phyloP scores from a whole-genome alignment of 225 moss, liverwort and hornwort genomes.

The Polytrichum formosum region DNA sequence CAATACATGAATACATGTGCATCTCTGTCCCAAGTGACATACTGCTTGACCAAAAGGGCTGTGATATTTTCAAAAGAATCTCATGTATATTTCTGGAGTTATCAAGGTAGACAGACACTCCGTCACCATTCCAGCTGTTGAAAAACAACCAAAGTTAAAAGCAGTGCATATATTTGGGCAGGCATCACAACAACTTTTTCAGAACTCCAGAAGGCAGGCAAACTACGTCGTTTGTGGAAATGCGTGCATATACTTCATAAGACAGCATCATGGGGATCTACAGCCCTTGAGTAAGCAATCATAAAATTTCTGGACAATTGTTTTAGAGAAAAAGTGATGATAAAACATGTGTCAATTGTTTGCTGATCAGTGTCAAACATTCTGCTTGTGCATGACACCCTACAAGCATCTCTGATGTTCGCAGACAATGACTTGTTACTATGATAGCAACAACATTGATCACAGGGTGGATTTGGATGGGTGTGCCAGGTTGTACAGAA shows the following conservation, averaged over 20 bases:
- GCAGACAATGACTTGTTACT: too few species aligned
- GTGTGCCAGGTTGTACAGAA: constrained; percentile 57
- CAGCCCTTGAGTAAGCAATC: constrained; percentile 59
- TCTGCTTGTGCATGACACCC: too few species aligned
- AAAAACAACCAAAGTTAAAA: too few species aligned
- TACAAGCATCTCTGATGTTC: too few species aligned
- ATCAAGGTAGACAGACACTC: not conserved
- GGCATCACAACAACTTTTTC: constrained; percentile 66
- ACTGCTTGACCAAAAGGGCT: too few species aligned
- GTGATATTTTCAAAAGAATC: too few species aligned
- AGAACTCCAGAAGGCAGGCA: constrained; percentile 65
- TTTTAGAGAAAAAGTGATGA: not conserved
- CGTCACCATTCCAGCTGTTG: not conserved
- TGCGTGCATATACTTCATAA: constrained; percentile 68
- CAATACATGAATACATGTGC: too few species aligned
- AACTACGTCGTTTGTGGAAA: constrained; percentile 55
- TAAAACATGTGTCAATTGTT: too few species aligned
- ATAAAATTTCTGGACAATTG: not conserved
- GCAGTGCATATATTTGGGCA: constrained; percentile 21
- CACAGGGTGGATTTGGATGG: not conserved
- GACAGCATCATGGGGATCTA: constrained; percentile 81
- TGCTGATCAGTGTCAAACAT: too few species aligned
- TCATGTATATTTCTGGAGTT: too few species aligned
- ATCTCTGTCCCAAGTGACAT: too few species aligned
- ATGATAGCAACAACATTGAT: too few species aligned